These are phyloP conservation scores for Drechslerella stenobrocha DNA, from an alignment of 2,329 filamentous ascomycete species.

Conservation along the genomic window DNA sequence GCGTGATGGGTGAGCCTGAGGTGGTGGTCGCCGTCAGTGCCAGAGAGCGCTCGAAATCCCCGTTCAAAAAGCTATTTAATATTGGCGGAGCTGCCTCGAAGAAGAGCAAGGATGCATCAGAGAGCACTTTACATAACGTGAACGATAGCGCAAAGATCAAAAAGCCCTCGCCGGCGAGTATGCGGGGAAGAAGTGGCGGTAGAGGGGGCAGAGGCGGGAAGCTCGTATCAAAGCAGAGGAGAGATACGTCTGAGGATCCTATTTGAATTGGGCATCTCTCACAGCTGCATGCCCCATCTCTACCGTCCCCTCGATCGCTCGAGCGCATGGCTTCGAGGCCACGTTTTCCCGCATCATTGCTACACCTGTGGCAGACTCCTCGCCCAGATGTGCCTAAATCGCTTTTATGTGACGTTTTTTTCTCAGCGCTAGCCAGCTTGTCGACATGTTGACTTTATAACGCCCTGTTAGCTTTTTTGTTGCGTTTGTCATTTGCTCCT, in stretches of 20 bases:
- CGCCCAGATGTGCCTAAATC: too few species aligned
- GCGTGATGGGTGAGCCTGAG: slow-evolving; percentile 40
- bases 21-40: slow-evolving; percentile 16
- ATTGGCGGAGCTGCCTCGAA: slow-evolving; percentile 23
- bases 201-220: slow-evolving; percentile 33
- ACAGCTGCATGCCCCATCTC: too few species aligned
- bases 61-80: slow-evolving; percentile 41
- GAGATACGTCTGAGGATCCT: slow-evolving; percentile 20
- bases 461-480: too few species aligned
- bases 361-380: too few species aligned
- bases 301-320: too few species aligned
- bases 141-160: slow-evolving; percentile 46
- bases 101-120: slow-evolving; percentile 21
- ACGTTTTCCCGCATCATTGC: slow-evolving; percentile 3
- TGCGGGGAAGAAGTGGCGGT: slow-evolving; percentile 20
- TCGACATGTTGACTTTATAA: too few species aligned
- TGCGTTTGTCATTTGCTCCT: too few species aligned
- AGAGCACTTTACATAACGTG: slow-evolving; percentile 24
- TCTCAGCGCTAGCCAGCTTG: too few species aligned
- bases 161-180: slow-evolving; percentile 28
- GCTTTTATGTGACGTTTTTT: too few species aligned
- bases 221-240: slow-evolving; percentile 11
- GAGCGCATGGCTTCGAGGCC: neutral
- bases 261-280: neutral
- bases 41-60: slow-evolving; percentile 32